Evolutionary conservation across 2,329 filamentous ascomycete genomes (phyloP).

Genomic region (Sclerotinia borealis): DNA sequence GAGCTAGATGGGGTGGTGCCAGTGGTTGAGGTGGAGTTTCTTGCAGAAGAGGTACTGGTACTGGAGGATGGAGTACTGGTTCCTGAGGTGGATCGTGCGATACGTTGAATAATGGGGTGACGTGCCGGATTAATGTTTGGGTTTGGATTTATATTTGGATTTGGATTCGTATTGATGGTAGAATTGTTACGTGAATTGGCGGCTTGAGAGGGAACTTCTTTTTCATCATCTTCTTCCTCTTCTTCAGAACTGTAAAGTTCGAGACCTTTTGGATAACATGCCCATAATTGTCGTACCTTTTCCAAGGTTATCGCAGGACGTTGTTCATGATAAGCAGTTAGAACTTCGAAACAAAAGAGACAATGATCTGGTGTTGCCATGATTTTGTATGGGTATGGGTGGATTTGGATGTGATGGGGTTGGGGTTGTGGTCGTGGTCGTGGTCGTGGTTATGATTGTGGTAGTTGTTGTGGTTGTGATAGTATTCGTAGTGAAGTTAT

Average conservation of each 20-base stretch:
- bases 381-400: conserved; percentile 5
- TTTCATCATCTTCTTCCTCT: conserved; percentile 28
- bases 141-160: not conserved
- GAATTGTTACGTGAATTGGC: not conserved
- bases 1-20: conserved; percentile 41
- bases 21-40: conserved; percentile 27
- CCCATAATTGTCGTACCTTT: conserved; percentile 62
- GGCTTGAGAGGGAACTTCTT: not conserved
- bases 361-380: conserved; percentile 89
- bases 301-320: conserved; percentile 61
- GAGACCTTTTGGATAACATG: conserved; percentile 34
- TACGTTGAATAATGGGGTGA: conserved; percentile 19
- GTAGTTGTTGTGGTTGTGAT: not conserved
- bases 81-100: conserved; percentile 12
- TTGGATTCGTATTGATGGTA: not conserved
- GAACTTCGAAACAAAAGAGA: conserved; percentile 85
- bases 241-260: conserved; percentile 34
- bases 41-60: conserved; percentile 9
- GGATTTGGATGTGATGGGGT: not conserved
- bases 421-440: not conserved
- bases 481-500: not conserved
- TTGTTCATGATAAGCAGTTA: conserved; percentile 68
- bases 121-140: conserved; percentile 4
- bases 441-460: not conserved
- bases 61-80: not conserved